Percentiles rank a stretch among this genome's conserved stretches.
Conservation (phyloP, 306 rosid genomes). For the Trichosanthes cucumerina region DNA sequence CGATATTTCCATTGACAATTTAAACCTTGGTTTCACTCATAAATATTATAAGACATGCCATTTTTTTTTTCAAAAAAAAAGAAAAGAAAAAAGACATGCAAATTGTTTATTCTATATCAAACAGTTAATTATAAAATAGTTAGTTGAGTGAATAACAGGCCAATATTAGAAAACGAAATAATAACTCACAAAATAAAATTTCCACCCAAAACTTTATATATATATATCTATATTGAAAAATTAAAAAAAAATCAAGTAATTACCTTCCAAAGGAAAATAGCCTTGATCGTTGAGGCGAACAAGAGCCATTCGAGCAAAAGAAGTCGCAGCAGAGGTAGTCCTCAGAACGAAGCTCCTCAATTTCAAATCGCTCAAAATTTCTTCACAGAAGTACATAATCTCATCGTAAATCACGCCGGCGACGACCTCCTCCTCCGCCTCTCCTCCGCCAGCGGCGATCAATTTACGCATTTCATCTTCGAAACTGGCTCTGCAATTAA, state of each 20-base stretch:
- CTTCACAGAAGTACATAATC: conserved; percentile 20
- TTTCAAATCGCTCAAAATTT: conserved; percentile 18
- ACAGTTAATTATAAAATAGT: too few relatives aligned
- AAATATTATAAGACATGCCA: too few relatives aligned
- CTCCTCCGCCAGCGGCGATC: conserved; percentile 6
- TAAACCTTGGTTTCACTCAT: too few relatives aligned
- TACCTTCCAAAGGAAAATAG: background rate
- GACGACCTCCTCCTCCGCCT: conserved; percentile 12
- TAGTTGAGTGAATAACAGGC: too few relatives aligned
- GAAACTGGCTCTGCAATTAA: conserved; percentile 14
- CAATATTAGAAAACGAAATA: too few relatives aligned
- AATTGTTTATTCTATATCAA: too few relatives aligned
- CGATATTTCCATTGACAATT: too few relatives aligned
- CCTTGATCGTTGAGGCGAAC: background rate
- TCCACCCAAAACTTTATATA: too few relatives aligned
- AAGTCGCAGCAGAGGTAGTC: background rate
- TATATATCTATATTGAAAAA: too few relatives aligned
- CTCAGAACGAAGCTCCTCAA: background rate
- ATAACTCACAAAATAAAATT: too few relatives aligned
- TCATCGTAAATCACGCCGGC: conserved; percentile 40
- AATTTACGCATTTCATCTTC: conserved; percentile 15
- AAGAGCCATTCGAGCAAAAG: background rate
- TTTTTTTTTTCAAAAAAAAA: too few relatives aligned
- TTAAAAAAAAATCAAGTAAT: background rate
- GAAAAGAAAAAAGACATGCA: too few relatives aligned